Conservation (phyloP, 768 basidiomycete species). For the Lentinula detonsa region DNA sequence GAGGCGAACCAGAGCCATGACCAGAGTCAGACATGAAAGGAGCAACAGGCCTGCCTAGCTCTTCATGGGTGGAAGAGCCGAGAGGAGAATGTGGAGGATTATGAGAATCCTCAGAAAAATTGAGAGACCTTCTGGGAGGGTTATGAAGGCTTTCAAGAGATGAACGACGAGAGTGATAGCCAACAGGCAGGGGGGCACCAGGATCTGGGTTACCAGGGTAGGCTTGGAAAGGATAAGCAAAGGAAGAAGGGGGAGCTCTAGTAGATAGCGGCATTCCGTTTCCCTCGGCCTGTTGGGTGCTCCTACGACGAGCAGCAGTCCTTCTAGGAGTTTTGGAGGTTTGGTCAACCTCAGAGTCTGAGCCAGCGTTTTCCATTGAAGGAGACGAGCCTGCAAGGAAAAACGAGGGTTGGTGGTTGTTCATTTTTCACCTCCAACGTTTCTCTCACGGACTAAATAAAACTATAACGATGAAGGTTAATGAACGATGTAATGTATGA, state of each 20-base stretch:
- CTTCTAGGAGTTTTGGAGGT: neutral
- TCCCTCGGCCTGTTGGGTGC: too few species aligned
- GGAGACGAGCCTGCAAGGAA: neutral
- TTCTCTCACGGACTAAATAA: neutral
- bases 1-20: conserved; percentile 4
- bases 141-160: neutral
- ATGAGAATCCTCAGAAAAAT: neutral
- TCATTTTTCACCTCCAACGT: neutral
- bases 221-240: conserved; percentile 48
- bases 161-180: conserved; percentile 8
- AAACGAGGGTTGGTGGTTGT: neutral
- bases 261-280: too few species aligned
- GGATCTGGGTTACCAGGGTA: conserved; percentile 67
- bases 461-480: neutral
- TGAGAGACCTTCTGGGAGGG: neutral
- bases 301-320: neutral
- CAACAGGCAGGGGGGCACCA: conserved; percentile 26
- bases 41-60: conserved; percentile 23
- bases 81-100: neutral
- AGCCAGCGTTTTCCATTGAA: neutral
- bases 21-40: conserved; percentile 27
- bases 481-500: neutral
- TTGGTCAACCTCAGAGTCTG: neutral
- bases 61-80: neutral
- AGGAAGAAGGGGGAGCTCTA: conserved; percentile 34